Evolutionary conservation across 495 filamentous ascomycete genomes (phyloP).

Genomic region (Neurospora tetrasperma): DNA sequence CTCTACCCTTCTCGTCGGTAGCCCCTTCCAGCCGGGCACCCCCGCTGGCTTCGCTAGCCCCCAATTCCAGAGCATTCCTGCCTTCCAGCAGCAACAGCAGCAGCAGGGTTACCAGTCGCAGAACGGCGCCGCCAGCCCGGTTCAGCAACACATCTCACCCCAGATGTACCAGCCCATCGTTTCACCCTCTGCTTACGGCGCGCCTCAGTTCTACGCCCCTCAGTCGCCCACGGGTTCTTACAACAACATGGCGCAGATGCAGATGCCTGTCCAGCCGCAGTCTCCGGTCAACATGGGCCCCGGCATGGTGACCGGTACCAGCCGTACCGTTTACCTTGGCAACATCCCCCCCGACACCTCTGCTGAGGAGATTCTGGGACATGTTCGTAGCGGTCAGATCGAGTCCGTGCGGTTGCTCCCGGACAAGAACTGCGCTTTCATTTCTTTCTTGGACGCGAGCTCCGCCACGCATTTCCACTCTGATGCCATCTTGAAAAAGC

Average conservation of each 20-base stretch:
- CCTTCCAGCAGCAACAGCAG: slow-evolving; percentile 54
- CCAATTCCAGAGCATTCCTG: slow-evolving; percentile 76
- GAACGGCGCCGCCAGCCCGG: slow-evolving; percentile 36
- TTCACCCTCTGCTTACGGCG: slow-evolving; percentile 62
- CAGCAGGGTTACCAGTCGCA: slow-evolving; percentile 51
- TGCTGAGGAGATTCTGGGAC: slow-evolving; percentile 93
- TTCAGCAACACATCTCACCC: slow-evolving; percentile 50
- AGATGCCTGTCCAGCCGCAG: slow-evolving; percentile 37
- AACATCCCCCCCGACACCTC: slow-evolving; percentile 98
- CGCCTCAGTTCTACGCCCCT: slow-evolving; percentile 64
- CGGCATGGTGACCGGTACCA: slow-evolving; percentile 78
- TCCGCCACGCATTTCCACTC: slow-evolving; percentile 98
- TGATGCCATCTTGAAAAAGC: slow-evolving; percentile 97
- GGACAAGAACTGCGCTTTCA: slow-evolving; percentile 99
- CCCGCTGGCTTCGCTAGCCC: slow-evolving; percentile 82
- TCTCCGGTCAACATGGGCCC: slow-evolving; percentile 65
- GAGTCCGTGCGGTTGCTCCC: slow-evolving; percentile 92
- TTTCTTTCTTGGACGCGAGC: slow-evolving; percentile 93
- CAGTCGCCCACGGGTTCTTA: slow-evolving; percentile 79
- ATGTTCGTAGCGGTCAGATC: slow-evolving; percentile 95
- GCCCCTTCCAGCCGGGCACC: slow-evolving; percentile 91
- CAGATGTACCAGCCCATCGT: slow-evolving; percentile 70
- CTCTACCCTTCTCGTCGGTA: slow-evolving; percentile 87
- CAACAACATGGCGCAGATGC: slow-evolving; percentile 48
- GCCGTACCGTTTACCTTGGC: slow-evolving; percentile 91